A percentile compares a stretch with the other conserved stretches of the same genome.
Evolutionary conservation across 495 filamentous ascomycete species (phyloP).

Genomic region (Penicillium salamii): DNA sequence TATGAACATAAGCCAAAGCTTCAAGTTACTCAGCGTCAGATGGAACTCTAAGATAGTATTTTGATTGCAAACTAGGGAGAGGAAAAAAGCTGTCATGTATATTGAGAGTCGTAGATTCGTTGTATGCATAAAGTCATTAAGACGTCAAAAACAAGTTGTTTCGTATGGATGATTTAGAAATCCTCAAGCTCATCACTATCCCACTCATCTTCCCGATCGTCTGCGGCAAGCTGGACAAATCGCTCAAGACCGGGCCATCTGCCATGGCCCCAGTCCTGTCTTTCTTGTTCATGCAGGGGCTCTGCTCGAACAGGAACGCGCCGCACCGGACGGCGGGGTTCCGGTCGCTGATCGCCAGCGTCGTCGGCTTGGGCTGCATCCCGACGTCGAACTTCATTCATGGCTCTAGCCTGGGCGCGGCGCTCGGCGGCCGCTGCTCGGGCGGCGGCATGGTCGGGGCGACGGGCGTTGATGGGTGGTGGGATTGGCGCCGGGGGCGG

Average conservation of each 20-base stretch:
- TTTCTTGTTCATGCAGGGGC: not conserved
- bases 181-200: slow-evolving; percentile 61
- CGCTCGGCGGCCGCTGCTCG: slow-evolving; percentile 42
- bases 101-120: too few relatives aligned
- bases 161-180: not conserved
- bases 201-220: slow-evolving; percentile 63
- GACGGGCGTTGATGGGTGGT: slow-evolving; percentile 27
- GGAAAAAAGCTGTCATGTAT: too few relatives aligned
- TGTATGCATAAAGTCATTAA: too few relatives aligned
- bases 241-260: slow-evolving; percentile 42
- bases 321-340: slow-evolving; percentile 10
- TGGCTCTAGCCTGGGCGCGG: slow-evolving; percentile 43
- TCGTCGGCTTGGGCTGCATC: not conserved
- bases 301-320: slow-evolving; percentile 1
- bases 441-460: slow-evolving; percentile 32
- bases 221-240: slow-evolving; percentile 52
- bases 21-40: too few relatives aligned
- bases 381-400: slow-evolving; percentile 40
- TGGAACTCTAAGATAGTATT: too few relatives aligned
- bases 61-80: too few relatives aligned
- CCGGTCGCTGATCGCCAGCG: not conserved
- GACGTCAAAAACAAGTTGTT: too few relatives aligned
- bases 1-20: too few relatives aligned
- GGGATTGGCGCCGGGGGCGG: slow-evolving; percentile 45
- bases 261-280: not conserved